Percentiles rank a stretch among this genome's conserved stretches.
Evolutionary conservation across 306 rosid genomes (phyloP).

Genomic region (cucumber (Cucumis sativus)): DNA sequence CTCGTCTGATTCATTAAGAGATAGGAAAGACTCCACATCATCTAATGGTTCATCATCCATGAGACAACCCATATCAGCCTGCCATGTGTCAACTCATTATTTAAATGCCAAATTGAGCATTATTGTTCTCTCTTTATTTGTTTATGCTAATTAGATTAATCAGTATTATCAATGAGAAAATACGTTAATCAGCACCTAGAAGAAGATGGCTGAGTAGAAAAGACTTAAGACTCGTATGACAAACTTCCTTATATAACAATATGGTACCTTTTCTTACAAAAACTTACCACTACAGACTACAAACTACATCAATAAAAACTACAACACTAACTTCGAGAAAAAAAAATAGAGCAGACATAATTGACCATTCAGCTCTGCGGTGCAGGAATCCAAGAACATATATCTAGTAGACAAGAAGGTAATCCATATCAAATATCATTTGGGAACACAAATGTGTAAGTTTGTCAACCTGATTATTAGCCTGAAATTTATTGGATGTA

Average conservation of each 20-base stretch:
- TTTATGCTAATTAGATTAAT: background rate
- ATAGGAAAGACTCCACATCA: conserved; percentile 38
- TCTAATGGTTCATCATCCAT: conserved; percentile 48
- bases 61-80: conserved; percentile 9
- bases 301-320: background rate
- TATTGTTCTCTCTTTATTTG: background rate
- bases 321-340: background rate
- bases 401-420: background rate
- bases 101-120: background rate
- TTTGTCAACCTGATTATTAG: conserved; percentile 46
- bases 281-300: background rate
- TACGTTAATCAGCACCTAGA: background rate
- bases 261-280: background rate
- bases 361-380: background rate
- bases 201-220: background rate
- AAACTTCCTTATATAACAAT: background rate
- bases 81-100: background rate
- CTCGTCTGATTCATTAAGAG: conserved; percentile 30
- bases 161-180: background rate
- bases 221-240: background rate
- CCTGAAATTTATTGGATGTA: conserved; percentile 32
- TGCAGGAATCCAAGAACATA: background rate
- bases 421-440: background rate
- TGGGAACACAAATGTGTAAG: background rate
- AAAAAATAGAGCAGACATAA: background rate